Percentiles rank a stretch among this genome's conserved stretches.
Evolutionary conservation across 176 grass and related monocot species (phyloP).

Genomic region (Typha latifolia): DNA sequence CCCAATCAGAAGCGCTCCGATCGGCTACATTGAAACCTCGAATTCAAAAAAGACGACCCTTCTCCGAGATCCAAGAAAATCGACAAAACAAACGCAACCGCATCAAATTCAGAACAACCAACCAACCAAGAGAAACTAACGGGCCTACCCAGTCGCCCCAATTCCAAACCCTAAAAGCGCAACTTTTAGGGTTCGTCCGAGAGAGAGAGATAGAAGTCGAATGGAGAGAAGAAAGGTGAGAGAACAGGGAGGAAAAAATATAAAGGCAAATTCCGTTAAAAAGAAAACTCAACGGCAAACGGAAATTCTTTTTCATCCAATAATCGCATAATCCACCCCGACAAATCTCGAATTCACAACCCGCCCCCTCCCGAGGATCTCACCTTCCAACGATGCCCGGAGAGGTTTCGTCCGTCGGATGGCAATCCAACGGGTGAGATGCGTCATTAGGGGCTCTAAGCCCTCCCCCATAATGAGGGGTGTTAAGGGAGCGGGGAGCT

Average conservation of each 20-base stretch:
- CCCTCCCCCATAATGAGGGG: too few relatives aligned
- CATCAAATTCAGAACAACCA: not conserved
- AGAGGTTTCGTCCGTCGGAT: too few relatives aligned
- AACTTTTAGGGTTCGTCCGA: slow-evolving; percentile 7
- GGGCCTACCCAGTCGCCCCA: not conserved
- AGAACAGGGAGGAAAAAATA: slow-evolving; percentile 17
- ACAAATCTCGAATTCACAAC: too few relatives aligned
- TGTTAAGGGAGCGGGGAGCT: too few relatives aligned
- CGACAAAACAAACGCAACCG: not conserved
- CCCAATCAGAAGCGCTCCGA: not conserved
- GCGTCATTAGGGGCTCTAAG: too few relatives aligned
- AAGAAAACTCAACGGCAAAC: slow-evolving; percentile 13
- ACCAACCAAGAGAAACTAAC: not conserved
- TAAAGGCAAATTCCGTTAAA: slow-evolving; percentile 6
- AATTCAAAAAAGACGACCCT: not conserved
- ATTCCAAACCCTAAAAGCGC: slow-evolving; percentile 1
- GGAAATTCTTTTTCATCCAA: not conserved
- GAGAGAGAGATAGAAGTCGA: not conserved
- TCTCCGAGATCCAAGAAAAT: not conserved
- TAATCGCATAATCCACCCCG: too few relatives aligned
- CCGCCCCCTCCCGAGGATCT: too few relatives aligned
- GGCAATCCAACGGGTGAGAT: too few relatives aligned
- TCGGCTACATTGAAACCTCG: not conserved
- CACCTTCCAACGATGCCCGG: too few relatives aligned
- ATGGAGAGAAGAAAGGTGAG: not conserved